Percentiles rank a stretch among this genome's conserved stretches.
phyloP scores from a whole-genome alignment of 805 yeast genomes.

The Cyberlindnera xylosilytica region DNA sequence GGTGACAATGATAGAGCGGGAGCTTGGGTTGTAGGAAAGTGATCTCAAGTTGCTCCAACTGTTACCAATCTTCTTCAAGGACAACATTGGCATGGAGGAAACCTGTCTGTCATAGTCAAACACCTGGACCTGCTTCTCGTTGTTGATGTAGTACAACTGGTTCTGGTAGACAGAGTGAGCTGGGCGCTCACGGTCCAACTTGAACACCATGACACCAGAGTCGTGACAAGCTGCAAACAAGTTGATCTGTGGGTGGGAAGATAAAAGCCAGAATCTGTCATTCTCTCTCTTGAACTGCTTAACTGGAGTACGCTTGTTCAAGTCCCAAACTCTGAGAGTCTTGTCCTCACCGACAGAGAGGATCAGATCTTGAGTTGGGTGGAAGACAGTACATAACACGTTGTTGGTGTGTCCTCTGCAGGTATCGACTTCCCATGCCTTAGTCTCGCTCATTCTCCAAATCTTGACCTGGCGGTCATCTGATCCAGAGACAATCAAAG shows the following conservation, averaged over 20 bases:
- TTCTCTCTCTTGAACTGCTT: slow-evolving; percentile 91
- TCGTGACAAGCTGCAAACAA: slow-evolving; percentile 97
- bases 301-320: slow-evolving; percentile 88
- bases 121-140: slow-evolving; percentile 81
- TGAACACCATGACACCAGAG: slow-evolving; percentile 96
- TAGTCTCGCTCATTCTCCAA: slow-evolving; percentile 96
- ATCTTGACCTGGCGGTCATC: slow-evolving; percentile 93
- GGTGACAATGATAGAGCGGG: slow-evolving; percentile 79
- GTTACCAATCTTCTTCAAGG: slow-evolving; percentile 80
- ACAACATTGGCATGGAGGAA: slow-evolving; percentile 71
- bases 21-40: slow-evolving; percentile 89
- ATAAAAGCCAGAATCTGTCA: slow-evolving; percentile 92
- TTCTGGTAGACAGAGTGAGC: slow-evolving; percentile 75
- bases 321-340: slow-evolving; percentile 95
- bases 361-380: slow-evolving; percentile 89
- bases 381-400: slow-evolving; percentile 86
- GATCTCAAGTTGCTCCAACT: slow-evolving; percentile 84
- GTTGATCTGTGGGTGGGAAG: slow-evolving; percentile 86
- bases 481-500: slow-evolving; percentile 91
- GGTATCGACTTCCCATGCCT: slow-evolving; percentile 99
- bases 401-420: slow-evolving; percentile 97
- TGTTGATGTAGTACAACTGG: slow-evolving; percentile 70
- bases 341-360: slow-evolving; percentile 94
- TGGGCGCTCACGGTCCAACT: slow-evolving; percentile 95
- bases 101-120: slow-evolving; percentile 67